Evolutionary conservation across 306 rosid genomes (phyloP), one percentile per base, ranked within the genome.

Genomic region (Glycyrrhiza uralensis): DNA sequence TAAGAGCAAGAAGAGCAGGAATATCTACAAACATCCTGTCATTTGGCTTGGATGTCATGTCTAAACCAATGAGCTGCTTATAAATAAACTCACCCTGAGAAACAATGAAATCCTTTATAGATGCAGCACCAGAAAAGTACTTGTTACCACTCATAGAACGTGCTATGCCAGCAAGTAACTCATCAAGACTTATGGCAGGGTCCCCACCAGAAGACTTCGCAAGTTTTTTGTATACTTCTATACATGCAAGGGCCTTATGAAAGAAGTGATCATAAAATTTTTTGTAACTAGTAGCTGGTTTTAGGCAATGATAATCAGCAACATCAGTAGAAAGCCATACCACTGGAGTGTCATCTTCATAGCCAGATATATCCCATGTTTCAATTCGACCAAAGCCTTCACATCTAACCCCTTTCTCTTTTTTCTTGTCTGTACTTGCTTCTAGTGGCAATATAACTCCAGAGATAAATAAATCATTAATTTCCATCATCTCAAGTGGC

Each of bases 371-470:
- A 18, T 85, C 80, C 99, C 99, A 94, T 0, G 91, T 36, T 79
- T 94, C 99, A 63, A 94, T 82, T 29, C 99, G 84, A 11, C 99
- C 99, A 66, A 91, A 94, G 64, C 91, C 95, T 55, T 88, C 87
- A 66, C 99, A 91, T 49, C 87, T 79, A 23, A 91, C 46, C 14
- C 97, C 88, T 66, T 79, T 76, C 26, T 86, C 85, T 72, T 83
- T 93, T 66, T 82, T 91, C 80, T 86, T 89, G 69, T 85, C 90
- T 6, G 73, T 26, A 68, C 72, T 71, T 65, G 65, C 89, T 54
- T 89, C 86, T 4, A 85, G 72, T 24, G 99, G 96, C 85, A 91
- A 63, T 56, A 94, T 60, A 78, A 82, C 36, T 24, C 97, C 99
- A 14, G 96, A 57, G 64, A 94, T 91, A 49, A 72, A 94, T 72